Conservation (phyloP, 2,329 filamentous ascomycete species). For the Aaosphaeria pasadenensis region DNA sequence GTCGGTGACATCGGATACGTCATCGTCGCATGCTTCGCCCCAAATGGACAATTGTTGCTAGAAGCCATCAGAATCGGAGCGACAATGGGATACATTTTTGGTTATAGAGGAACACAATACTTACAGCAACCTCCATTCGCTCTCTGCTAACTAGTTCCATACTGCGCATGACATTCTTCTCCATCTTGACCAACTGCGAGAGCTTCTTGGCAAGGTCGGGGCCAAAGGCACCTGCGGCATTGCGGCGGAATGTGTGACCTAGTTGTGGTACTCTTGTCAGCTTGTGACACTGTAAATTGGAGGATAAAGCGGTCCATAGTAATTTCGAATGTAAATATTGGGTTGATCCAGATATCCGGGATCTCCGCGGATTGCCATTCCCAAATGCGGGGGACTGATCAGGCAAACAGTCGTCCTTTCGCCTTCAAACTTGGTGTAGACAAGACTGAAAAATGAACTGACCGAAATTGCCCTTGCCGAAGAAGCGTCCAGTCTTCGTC, state of each 20-base stretch:
- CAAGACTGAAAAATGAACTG: conserved; percentile 38
- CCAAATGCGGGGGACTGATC: too few species aligned
- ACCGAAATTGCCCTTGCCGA: conserved; percentile 84
- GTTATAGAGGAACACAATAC: conserved; percentile 27
- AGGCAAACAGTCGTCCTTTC: too few species aligned
- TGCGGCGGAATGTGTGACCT: conserved; percentile 71
- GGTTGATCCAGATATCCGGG: too few species aligned
- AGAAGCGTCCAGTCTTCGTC: conserved; percentile 87
- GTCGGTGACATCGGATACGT: conserved; percentile 98
- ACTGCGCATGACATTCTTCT: conserved; percentile 99
- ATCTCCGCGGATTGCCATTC: too few species aligned
- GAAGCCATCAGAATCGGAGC: conserved; percentile 13
- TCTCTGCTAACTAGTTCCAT: conserved; percentile 93
- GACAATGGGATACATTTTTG: neutral
- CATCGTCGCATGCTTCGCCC: conserved; percentile 93
- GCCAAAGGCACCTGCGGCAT: conserved; percentile 72
- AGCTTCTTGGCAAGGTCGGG: conserved; percentile 97
- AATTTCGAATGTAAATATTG: too few species aligned
- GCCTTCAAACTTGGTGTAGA: too few species aligned
- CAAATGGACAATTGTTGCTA: conserved; percentile 98
- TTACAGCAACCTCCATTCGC: conserved; percentile 96
- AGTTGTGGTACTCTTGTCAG: conserved; percentile 2
- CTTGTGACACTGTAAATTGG: neutral
- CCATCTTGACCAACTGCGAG: conserved; percentile 98
- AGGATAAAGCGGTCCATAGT: neutral